Conservation (phyloP, 148 eudicot genomes). For the Cornus controversa region DNA sequence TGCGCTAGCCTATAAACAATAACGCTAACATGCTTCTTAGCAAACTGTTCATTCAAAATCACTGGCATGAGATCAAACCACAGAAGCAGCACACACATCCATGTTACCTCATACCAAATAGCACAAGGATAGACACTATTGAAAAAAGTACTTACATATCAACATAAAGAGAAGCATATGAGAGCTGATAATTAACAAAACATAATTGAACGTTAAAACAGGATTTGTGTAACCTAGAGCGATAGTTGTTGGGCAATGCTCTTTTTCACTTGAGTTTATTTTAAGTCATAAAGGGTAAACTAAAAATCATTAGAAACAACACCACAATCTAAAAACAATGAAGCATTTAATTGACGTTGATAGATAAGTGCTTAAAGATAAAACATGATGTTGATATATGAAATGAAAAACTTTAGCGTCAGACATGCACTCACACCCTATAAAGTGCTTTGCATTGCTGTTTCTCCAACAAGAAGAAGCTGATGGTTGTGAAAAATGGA, state of each 20-base stretch:
- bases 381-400: background rate
- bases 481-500: conserved; percentile 92
- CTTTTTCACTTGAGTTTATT: background rate
- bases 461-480: conserved; percentile 90
- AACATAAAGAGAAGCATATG: too few relatives aligned
- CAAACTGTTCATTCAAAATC: too few relatives aligned
- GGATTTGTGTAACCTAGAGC: background rate
- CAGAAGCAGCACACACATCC: background rate
- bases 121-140: too few relatives aligned
- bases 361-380: too few relatives aligned
- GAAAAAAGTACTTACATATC: too few relatives aligned
- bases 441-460: conserved; percentile 97
- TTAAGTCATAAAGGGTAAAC: background rate
- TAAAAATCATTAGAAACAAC: too few relatives aligned
- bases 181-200: background rate
- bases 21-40: too few relatives aligned
- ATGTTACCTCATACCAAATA: background rate
- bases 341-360: background rate
- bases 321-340: background rate
- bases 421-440: conserved; percentile 98
- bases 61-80: background rate
- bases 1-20: background rate
- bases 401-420: background rate
- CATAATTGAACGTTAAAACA: background rate
- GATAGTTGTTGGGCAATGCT: background rate